Evolutionary conservation across 2,329 filamentous ascomycete species (phyloP).

Genomic region (Pseudogymnoascus sp.): DNA sequence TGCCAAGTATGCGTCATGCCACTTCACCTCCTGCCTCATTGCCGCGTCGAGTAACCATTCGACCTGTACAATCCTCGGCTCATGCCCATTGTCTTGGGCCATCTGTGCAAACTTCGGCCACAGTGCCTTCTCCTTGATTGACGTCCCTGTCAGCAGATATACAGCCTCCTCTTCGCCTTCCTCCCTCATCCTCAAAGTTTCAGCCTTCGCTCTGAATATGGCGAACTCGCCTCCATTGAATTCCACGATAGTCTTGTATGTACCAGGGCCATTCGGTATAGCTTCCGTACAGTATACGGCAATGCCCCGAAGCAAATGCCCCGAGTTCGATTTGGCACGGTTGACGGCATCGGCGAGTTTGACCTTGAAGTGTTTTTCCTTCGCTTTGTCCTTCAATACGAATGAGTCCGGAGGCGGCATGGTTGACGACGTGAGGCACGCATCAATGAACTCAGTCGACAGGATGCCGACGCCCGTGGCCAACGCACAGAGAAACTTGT

Average conservation of each 20-base stretch:
- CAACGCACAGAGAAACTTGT: constrained; percentile 86
- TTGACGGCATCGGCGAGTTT: constrained; percentile 60
- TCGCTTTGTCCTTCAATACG: constrained; percentile 61
- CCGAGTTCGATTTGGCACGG: constrained; percentile 69
- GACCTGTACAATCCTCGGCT: constrained; percentile 70
- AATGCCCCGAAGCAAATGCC: constrained; percentile 66
- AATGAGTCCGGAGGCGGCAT: constrained; percentile 60
- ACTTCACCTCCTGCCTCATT: constrained; percentile 77
- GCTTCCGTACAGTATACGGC: constrained; percentile 78
- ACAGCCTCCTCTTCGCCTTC: constrained; percentile 59
- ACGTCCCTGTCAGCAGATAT: constrained; percentile 71
- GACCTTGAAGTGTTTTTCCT: constrained; percentile 66
- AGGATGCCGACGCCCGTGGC: constrained; percentile 75
- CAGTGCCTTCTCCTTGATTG: constrained; percentile 60
- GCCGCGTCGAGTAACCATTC: constrained; percentile 90
- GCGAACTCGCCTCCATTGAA: constrained; percentile 82
- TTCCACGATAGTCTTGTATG: constrained; percentile 77
- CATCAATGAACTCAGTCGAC: constrained; percentile 70
- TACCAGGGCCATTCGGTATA: constrained; percentile 75
- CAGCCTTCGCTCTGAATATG: constrained; percentile 59
- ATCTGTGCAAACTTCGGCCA: constrained; percentile 78
- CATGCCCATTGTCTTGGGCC: constrained; percentile 71
- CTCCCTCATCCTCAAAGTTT: constrained; percentile 51
- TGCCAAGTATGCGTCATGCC: constrained; percentile 54
- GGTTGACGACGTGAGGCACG: constrained; percentile 59